Evolutionary conservation across 2,329 filamentous ascomycete genomes (phyloP).

Genomic region (Diplodia corticola): DNA sequence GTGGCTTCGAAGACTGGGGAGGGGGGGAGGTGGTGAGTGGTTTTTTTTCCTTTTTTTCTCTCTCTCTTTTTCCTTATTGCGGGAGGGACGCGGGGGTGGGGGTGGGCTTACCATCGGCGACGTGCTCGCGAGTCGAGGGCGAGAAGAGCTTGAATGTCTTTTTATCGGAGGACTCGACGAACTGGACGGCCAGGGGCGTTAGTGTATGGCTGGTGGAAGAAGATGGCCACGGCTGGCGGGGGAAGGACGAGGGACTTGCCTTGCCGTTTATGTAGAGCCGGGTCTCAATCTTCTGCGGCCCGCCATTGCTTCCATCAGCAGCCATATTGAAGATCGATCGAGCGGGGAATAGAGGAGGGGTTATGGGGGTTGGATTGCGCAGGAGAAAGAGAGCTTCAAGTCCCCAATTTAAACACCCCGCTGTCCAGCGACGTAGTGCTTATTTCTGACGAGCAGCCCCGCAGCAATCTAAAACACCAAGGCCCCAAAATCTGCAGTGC

Average conservation of each 20-base stretch:
- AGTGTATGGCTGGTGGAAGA: background rate
- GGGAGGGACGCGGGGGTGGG: background rate
- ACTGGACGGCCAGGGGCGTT: slow-evolving; percentile 29
- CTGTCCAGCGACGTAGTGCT: background rate
- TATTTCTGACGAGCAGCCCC: background rate
- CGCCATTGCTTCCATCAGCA: background rate
- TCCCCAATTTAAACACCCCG: background rate
- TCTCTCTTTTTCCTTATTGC: too few species aligned
- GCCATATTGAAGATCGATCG: background rate
- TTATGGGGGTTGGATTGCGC: background rate
- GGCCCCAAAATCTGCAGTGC: background rate
- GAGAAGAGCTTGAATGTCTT: slow-evolving; percentile 33
- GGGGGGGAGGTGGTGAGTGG: slow-evolving; percentile 20
- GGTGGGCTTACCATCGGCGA: slow-evolving; percentile 30
- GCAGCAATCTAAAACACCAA: background rate
- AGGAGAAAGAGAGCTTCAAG: background rate
- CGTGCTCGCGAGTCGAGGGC: slow-evolving; percentile 32
- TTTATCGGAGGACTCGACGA: slow-evolving; percentile 33
- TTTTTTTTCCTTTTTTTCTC: too few species aligned
- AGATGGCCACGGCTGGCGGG: too few species aligned
- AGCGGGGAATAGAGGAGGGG: too few species aligned
- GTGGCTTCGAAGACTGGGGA: slow-evolving; percentile 25
- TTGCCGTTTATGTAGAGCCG: slow-evolving; percentile 20
- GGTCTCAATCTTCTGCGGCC: slow-evolving; percentile 4
- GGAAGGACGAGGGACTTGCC: background rate